Evolutionary conservation across 441 rosid genomes (phyloP).

Genomic region (Gossypium trilobum): DNA sequence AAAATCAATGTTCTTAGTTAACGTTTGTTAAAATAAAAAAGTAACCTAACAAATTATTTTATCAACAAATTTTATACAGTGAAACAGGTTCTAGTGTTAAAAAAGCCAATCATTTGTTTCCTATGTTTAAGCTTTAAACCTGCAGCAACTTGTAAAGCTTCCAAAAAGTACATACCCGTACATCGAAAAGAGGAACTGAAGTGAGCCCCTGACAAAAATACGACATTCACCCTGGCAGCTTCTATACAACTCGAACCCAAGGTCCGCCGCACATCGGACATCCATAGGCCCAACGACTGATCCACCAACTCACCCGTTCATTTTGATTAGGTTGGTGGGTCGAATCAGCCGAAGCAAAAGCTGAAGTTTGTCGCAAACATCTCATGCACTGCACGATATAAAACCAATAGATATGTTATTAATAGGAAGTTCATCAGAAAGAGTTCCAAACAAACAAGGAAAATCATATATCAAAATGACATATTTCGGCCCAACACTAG

Average conservation of each 20-base stretch:
- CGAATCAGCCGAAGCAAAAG: conserved; percentile 62
- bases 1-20: background rate
- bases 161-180: background rate
- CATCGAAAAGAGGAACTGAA: background rate
- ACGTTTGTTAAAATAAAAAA: background rate
- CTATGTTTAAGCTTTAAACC: background rate
- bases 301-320: conserved; percentile 84
- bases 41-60: background rate
- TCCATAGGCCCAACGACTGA: conserved; percentile 92
- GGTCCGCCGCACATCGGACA: conserved; percentile 99
- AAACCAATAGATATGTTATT: background rate
- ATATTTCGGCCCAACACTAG: background rate
- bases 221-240: background rate
- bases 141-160: background rate
- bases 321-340: conserved; percentile 42
- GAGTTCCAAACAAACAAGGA: background rate
- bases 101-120: background rate
- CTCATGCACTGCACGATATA: conserved; percentile 72
- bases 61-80: background rate
- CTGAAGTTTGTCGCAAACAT: conserved; percentile 91
- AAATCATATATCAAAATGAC: background rate
- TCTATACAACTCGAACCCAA: conserved; percentile 92
- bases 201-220: background rate
- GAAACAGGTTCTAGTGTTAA: background rate
- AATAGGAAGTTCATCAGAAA: background rate